Conservation (phyloP, 75 land plant genomes). For the Cupressus sempervirens region DNA sequence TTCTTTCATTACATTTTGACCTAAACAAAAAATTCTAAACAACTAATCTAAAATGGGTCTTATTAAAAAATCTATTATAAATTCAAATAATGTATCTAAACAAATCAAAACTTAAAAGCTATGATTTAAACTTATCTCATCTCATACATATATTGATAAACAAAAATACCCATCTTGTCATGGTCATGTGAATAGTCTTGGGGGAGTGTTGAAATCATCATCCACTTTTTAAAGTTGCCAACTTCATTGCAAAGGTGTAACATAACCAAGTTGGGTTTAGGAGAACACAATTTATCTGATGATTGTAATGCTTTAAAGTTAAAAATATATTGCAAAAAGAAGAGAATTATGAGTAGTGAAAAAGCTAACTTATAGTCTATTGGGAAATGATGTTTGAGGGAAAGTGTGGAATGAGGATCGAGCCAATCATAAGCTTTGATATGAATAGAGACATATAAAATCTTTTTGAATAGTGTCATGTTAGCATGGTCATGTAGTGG, state of each 20-base stretch:
- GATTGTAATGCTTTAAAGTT: not conserved
- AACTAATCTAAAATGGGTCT: too few species aligned
- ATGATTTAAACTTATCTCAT: too few species aligned
- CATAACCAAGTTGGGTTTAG: not conserved
- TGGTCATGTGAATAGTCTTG: too few species aligned
- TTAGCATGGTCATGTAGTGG: conserved; percentile 97
- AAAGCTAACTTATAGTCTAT: not conserved
- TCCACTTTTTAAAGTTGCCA: conserved; percentile 34
- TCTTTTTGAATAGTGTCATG: conserved; percentile 92
- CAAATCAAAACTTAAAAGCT: too few species aligned
- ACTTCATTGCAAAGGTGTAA: conserved; percentile 6
- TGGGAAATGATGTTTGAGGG: not conserved
- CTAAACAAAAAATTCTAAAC: too few species aligned
- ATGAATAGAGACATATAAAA: conserved; percentile 89
- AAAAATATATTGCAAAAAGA: too few species aligned
- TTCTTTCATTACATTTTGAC: too few species aligned
- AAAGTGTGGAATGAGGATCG: conserved; percentile 22
- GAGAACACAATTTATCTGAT: not conserved
- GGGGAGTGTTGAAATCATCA: conserved; percentile 25
- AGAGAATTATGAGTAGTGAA: not conserved
- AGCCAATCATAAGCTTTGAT: conserved; percentile 87
- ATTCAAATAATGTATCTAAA: too few species aligned
- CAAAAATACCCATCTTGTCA: too few species aligned
- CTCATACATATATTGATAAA: too few species aligned
- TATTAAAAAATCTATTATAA: too few species aligned